A percentile compares a stretch with the other conserved stretches of the same genome.
Evolutionary conservation across 2,329 filamentous ascomycete genomes (phyloP).

Genomic region (Fusarium multiceps): DNA sequence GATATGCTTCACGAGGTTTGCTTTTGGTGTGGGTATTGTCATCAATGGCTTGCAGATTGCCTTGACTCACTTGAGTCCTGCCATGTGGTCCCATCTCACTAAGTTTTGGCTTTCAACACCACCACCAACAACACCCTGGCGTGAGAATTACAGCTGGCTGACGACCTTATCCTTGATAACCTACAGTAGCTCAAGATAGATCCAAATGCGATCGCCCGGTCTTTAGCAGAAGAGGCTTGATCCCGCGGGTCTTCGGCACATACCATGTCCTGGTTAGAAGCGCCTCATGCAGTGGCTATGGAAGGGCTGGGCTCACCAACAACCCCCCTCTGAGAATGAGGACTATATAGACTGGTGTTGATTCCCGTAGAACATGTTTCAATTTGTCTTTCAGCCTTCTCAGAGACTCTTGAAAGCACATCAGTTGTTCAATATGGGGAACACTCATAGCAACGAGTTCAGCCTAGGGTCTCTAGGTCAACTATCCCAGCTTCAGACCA

Average conservation of each 20-base stretch:
- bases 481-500: constrained; percentile 37
- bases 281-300: constrained; percentile 19
- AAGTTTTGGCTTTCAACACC: constrained; percentile 9
- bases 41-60: constrained; percentile 31
- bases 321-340: not conserved
- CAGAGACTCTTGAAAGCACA: constrained; percentile 2
- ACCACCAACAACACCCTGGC: constrained; percentile 14
- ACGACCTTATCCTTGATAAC: constrained; percentile 3
- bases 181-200: constrained; percentile 1
- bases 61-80: constrained; percentile 25
- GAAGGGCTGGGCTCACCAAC: not conserved
- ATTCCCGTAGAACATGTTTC: constrained; percentile 3
- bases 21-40: constrained; percentile 30
- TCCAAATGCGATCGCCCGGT: constrained; percentile 12
- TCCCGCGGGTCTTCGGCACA: constrained; percentile 30
- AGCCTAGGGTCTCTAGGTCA: constrained; percentile 29
- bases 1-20: not conserved
- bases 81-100: constrained; percentile 28
- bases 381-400: not conserved
- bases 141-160: constrained; percentile 11
- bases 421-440: constrained; percentile 36
- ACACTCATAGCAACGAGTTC: constrained; percentile 31
- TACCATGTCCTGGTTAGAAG: constrained; percentile 6
- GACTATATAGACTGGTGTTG: constrained; percentile 32
- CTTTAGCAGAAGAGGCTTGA: constrained; percentile 19